Conservation (phyloP, 371 early-diverging fungal species). For the Apophysomyces variabilis region DNA sequence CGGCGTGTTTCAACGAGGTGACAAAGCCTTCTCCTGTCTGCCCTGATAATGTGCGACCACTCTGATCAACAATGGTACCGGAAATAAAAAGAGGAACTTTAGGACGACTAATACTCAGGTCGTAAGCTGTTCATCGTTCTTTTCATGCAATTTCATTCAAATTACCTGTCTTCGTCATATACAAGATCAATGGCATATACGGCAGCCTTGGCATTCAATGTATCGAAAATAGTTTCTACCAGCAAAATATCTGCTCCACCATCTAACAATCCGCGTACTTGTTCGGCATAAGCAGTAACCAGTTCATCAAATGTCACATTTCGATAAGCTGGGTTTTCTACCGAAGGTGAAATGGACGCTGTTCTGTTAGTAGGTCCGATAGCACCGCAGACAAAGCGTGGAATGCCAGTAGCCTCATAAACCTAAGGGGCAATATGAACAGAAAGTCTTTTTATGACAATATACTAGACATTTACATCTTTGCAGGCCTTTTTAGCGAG, state of each 20-base stretch:
- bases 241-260: constrained; percentile 91
- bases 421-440: constrained; percentile 25
- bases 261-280: constrained; percentile 88
- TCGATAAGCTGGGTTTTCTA: constrained; percentile 92
- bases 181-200: constrained; percentile 87
- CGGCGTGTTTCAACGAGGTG: constrained; percentile 74
- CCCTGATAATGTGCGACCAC: constrained; percentile 93
- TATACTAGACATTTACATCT: constrained; percentile 49
- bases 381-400: constrained; percentile 86
- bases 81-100: constrained; percentile 87
- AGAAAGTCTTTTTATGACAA: constrained; percentile 1
- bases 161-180: constrained; percentile 72
- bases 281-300: constrained; percentile 86
- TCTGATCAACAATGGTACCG: constrained; percentile 96
- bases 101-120: constrained; percentile 56
- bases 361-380: constrained; percentile 96
- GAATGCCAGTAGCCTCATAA: constrained; percentile 64
- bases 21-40: constrained; percentile 97
- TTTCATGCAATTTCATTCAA: background rate
- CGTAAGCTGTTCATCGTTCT: background rate
- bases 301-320: constrained; percentile 94
- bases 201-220: constrained; percentile 93
- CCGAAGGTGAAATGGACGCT: constrained; percentile 94
- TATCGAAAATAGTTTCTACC: constrained; percentile 96
- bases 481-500: constrained; percentile 85